Evolutionary conservation across 768 basidiomycete genomes (phyloP).

Genomic region (Boletus tomentosulus): DNA sequence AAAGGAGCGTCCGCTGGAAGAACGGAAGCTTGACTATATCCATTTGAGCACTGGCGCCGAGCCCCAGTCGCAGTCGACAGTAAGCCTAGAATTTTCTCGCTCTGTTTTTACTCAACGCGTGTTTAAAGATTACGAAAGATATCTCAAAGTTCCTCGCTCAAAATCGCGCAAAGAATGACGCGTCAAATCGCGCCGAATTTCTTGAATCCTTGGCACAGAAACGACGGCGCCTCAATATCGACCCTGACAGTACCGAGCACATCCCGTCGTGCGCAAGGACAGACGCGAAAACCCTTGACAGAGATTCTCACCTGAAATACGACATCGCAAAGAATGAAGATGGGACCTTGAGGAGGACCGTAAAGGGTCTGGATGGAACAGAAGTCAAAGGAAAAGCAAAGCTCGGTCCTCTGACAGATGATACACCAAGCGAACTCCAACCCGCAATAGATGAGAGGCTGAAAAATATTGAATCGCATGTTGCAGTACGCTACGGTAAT

Average conservation of each 20-base stretch:
- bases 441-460: conserved; percentile 65
- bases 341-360: conserved; percentile 64
- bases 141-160: conserved; percentile 69
- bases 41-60: conserved; percentile 43
- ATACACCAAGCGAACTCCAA: conserved; percentile 41
- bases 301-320: conserved; percentile 80
- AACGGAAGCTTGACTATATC: conserved; percentile 64
- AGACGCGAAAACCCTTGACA: conserved; percentile 65
- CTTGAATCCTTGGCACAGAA: conserved; percentile 56
- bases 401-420: conserved; percentile 18
- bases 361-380: conserved; percentile 31
- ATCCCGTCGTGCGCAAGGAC: conserved; percentile 65
- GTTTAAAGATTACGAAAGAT: conserved; percentile 56
- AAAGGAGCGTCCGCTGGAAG: conserved; percentile 45
- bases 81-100: conserved; percentile 33
- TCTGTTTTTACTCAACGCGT: conserved; percentile 5
- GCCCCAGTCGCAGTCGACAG: conserved; percentile 55
- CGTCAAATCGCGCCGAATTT: conserved; percentile 76
- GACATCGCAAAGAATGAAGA: conserved; percentile 85
- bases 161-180: conserved; percentile 68
- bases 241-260: conserved; percentile 30
- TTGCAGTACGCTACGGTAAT: conserved; percentile 71
- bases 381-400: conserved; percentile 9
- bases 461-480: conserved; percentile 63
- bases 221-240: conserved; percentile 39